Conservation (phyloP, 805 yeast species). For the Candida montana region DNA sequence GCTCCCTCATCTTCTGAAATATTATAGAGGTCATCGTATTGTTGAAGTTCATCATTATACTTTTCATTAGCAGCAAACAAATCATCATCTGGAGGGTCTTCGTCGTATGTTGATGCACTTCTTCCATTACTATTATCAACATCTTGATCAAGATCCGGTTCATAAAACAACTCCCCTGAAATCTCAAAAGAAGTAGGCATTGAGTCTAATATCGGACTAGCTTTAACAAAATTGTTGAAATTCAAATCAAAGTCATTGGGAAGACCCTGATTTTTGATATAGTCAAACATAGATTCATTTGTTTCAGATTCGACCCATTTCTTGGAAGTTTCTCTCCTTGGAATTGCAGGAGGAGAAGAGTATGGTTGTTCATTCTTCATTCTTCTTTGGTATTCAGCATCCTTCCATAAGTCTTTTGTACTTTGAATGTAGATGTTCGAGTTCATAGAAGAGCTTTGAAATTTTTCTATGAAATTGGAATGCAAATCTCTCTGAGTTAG, state of each 20-base stretch:
- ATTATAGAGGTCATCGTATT: not conserved
- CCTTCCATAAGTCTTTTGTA: conserved; percentile 56
- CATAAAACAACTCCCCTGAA: conserved; percentile 26
- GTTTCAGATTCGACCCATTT: conserved; percentile 42
- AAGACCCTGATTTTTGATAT: conserved; percentile 20
- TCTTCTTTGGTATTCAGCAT: conserved; percentile 48
- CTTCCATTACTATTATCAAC: not conserved
- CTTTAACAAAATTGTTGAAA: conserved; percentile 20
- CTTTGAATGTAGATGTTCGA: conserved; percentile 31
- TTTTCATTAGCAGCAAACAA: conserved; percentile 5
- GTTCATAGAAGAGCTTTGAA: conserved; percentile 10
- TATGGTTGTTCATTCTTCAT: conserved; percentile 31
- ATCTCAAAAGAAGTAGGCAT: conserved; percentile 28
- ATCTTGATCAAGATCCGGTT: conserved; percentile 17
- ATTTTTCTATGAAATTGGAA: conserved; percentile 39
- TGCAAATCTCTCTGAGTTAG: conserved; percentile 45
- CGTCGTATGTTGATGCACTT: conserved; percentile 2
- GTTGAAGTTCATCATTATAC: conserved; percentile 3
- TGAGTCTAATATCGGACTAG: conserved; percentile 23
- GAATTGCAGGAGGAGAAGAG: conserved; percentile 21
- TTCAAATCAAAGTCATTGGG: conserved; percentile 4
- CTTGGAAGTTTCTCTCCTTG: conserved; percentile 19
- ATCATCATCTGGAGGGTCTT: conserved; percentile 5
- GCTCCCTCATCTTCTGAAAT: not conserved
- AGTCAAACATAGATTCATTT: conserved; percentile 28